Evolutionary conservation across 2,329 filamentous ascomycete species (phyloP).

Genomic region (Hypoxylon sp.): DNA sequence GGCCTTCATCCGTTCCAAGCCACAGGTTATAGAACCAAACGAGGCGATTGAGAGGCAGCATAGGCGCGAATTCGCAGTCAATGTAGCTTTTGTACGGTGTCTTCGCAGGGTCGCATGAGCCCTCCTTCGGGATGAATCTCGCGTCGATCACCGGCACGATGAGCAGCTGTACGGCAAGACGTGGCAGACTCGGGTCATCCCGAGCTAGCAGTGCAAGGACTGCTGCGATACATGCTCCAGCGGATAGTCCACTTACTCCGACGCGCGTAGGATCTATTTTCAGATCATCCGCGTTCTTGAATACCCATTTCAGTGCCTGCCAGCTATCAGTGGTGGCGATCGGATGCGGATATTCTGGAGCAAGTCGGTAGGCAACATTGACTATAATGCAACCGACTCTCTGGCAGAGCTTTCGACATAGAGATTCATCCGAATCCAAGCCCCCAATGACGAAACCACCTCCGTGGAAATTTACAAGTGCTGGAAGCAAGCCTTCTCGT

Average conservation of each 20-base stretch:
- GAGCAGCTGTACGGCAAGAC: constrained; percentile 52
- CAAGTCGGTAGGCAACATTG: constrained; percentile 65
- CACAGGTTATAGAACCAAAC: constrained; percentile 56
- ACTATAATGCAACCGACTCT: constrained; percentile 61
- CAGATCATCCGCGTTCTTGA: constrained; percentile 51
- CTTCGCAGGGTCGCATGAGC: constrained; percentile 44
- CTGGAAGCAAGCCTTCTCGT: constrained; percentile 57
- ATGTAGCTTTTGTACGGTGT: constrained; percentile 53
- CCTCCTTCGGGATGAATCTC: constrained; percentile 53
- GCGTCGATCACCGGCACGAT: constrained; percentile 55
- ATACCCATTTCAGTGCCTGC: constrained; percentile 59
- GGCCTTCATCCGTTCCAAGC: constrained; percentile 52
- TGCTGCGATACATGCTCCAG: constrained; percentile 50
- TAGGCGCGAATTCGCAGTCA: constrained; percentile 53
- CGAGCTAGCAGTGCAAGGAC: constrained; percentile 46
- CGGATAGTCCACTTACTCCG: constrained; percentile 47
- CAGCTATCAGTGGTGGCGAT: constrained; percentile 63
- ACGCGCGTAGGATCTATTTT: constrained; percentile 46
- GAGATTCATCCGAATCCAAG: constrained; percentile 63
- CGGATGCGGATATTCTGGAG: constrained; percentile 65
- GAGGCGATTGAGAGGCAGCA: constrained; percentile 53
- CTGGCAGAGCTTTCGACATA: constrained; percentile 62
- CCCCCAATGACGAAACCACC: constrained; percentile 65
- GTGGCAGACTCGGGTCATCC: constrained; percentile 48
- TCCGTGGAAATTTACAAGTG: constrained; percentile 64